Base-by-base conservation (phyloP, 164 flowering plant genomes). In the Umbilicus rupestris region DNA sequence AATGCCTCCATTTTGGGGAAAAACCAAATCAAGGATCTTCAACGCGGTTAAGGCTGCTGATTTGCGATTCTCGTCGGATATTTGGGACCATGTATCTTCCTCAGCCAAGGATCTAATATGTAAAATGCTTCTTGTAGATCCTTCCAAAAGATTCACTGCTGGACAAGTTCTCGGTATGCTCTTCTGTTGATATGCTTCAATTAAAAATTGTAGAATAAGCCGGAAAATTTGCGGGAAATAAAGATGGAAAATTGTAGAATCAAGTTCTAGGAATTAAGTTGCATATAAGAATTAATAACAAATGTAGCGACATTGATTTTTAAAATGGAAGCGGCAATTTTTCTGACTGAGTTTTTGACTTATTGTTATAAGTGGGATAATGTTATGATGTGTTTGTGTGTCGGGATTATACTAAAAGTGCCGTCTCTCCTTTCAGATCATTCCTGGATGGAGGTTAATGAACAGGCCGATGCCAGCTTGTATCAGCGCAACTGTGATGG, bases 1-100 rank as follows among this genome's bases (percentile, higher is more conserved):
- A 19, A 66, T 73, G 62, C 84, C 84, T 30, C 84, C 84, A 6
- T 81, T 81, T 62, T 74, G 80, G 77, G 81, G 96, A 39, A 85
- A 86, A 76, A 86, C 95, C 12, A 85, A 85, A 69, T 84, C 91
- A 16, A 70, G 70, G 70, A 92, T 89, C 47, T 92, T 92, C 72
- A 87, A 92, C 68, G 89, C 92, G 57, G 96, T 92, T 49, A 79
- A 86, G 70, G 84, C 86, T 47, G 94, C 94, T 44, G 80, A 84
- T 74, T 68, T 92, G 65, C 72, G 81, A 46, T 92, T 89, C 70
- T 87, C 88, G 26, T 69, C 86, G 20, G 81, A 83, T 68, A 80
- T 78, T 29, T 92, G 92, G 95, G 81, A 81, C 74, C 66, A 10
- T 2, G 69, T 89, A 66, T 85, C 96, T 69, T 64, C 70, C 62